These are phyloP conservation scores for Gastrolobium villosum DNA, from an alignment of 306 rosid genomes.

Conservation along the genomic window DNA sequence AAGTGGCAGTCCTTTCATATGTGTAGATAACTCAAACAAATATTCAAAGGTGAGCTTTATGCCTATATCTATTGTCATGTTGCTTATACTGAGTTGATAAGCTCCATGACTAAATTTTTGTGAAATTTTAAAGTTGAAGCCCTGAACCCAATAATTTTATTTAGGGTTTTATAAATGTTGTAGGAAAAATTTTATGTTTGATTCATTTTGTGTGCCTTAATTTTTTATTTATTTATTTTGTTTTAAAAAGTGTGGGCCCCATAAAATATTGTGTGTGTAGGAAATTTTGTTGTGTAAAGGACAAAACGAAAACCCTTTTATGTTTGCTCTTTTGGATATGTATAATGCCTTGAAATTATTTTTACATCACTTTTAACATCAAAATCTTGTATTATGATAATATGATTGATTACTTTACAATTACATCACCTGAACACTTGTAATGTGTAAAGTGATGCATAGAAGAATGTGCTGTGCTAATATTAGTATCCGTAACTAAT, in stretches of 20 bases:
- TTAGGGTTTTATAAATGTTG: too few species aligned
- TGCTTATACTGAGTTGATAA: slow-evolving; percentile 5
- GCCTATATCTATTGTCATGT: slow-evolving; percentile 9
- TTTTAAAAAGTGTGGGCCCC: too few species aligned
- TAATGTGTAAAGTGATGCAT: background rate
- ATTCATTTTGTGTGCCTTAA: too few species aligned
- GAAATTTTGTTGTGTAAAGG: too few species aligned
- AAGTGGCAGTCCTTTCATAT: slow-evolving; percentile 51
- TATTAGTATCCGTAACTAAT: background rate
- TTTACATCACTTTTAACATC: slow-evolving; percentile 10
- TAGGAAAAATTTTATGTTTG: too few species aligned
- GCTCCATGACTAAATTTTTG: background rate
- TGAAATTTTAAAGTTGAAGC: background rate
- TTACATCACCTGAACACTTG: background rate
- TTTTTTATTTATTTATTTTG: too few species aligned
- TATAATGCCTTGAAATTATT: background rate
- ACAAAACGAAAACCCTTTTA: too few species aligned
- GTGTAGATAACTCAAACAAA: slow-evolving; percentile 44
- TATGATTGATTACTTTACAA: slow-evolving; percentile 24
- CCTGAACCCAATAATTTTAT: background rate
- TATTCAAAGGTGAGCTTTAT: slow-evolving; percentile 33
- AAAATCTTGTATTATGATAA: slow-evolving; percentile 9
- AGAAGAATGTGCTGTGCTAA: background rate
- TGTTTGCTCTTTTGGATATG: background rate
- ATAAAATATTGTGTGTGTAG: too few species aligned